phyloP scores from a whole-genome alignment of 176 grass and related monocot genomes.

The Musa troglodytarum region DNA sequence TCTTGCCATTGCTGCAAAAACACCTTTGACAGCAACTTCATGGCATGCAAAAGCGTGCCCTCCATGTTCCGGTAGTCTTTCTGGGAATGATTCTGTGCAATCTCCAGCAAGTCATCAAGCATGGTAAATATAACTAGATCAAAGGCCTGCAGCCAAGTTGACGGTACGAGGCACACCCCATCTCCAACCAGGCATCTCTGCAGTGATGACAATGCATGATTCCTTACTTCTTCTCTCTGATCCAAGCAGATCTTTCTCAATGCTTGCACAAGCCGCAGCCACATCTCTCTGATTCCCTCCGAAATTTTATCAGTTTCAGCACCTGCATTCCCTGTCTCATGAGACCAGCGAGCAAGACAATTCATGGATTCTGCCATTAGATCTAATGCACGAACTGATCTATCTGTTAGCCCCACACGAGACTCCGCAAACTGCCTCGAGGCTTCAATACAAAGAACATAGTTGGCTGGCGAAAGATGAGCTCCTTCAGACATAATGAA shows the following conservation, averaged over 20 bases:
- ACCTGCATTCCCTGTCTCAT: constrained; percentile 51
- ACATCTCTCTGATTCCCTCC: constrained; percentile 94
- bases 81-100: constrained; percentile 57
- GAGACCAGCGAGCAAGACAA: constrained; percentile 65
- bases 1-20: constrained; percentile 82
- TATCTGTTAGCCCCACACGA: constrained; percentile 62
- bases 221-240: constrained; percentile 89
- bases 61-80: constrained; percentile 98
- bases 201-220: constrained; percentile 65
- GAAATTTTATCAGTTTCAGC: constrained; percentile 60
- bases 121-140: constrained; percentile 76
- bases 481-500: constrained; percentile 91
- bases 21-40: constrained; percentile 74
- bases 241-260: constrained; percentile 71
- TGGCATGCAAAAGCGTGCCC: constrained; percentile 63
- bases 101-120: constrained; percentile 83
- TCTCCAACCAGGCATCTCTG: constrained; percentile 77
- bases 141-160: constrained; percentile 75
- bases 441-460: constrained; percentile 72
- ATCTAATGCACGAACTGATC: constrained; percentile 83
- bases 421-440: constrained; percentile 94
- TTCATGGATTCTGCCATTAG: constrained; percentile 71
- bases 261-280: constrained; percentile 84
- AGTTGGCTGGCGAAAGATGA: constrained; percentile 78
- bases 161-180: constrained; percentile 57